Base-by-base conservation (phyloP, 495 filamentous ascomycete species). In the Daldinia childiae region DNA sequence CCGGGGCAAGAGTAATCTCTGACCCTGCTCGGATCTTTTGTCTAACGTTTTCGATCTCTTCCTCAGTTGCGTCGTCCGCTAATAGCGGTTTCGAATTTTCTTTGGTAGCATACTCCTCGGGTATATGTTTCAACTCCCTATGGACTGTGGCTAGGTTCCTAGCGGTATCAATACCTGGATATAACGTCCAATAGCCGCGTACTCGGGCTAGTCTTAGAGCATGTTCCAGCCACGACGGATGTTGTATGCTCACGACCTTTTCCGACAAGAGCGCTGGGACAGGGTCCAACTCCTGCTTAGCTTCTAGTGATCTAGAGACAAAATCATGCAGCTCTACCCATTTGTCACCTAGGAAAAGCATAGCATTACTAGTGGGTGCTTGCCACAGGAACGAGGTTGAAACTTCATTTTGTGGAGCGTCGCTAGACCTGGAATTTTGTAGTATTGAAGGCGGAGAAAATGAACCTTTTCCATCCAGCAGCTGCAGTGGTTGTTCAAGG, bases 311-410 rank as follows among this genome's bases (percentile, higher is more conserved):
- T 19, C 83, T 80, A 6, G 87, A 86, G 3, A 94, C 85, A 56
- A 95, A 92, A 15, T 86, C 85, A 74, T 97, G 92, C 15, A 96
- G 84, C 66, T 94, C 91, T 17, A 84, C 80, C 93, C 93, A 97
- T 75, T 90, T 92, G 36, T 93, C 88, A 24, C 93, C 93, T 58
- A 93, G 91, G 77, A 92, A 92, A 15, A 97, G 83, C 11, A 89
- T 87, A 1, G 93, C 93, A 71, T 93, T 91, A 73, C 89, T 90
- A 74, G 89, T 90, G 19, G 93, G 93, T 41, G 90, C 87, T 79
- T 96, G 90, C 90, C 91, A 96, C 3, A 94, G 81, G 69, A 95
- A 94, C 0, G 90, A 85, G 0, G 87, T 84, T 3, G 83, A 57
- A 14, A 66, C 69, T 6, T 82, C 72, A 30, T 27, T 74, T 70